phyloP scores from a whole-genome alignment of 2,329 filamentous ascomycete species.

The Phoma sp. region DNA sequence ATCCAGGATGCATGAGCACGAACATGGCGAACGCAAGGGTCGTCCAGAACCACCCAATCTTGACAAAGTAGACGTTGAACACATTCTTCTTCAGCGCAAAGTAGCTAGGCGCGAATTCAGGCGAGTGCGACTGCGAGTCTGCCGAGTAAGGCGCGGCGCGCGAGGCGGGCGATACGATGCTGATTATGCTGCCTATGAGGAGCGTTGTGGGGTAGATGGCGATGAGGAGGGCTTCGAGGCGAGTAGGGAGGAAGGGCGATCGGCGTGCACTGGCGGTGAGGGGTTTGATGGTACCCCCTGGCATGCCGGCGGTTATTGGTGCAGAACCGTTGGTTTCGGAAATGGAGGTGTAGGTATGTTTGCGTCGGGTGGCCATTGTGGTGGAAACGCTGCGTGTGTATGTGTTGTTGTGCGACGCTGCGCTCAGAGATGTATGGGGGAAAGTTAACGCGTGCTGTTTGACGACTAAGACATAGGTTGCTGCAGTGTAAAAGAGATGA shows the following conservation, averaged over 20 bases:
- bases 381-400: background rate
- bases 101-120: constrained; percentile 73
- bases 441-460: background rate
- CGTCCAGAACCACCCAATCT: constrained; percentile 93
- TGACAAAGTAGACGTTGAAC: constrained; percentile 93
- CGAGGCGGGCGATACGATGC: constrained; percentile 76
- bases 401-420: background rate
- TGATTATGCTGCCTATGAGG: constrained; percentile 81
- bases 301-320: constrained; percentile 35
- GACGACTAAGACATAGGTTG: constrained; percentile 1
- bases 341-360: constrained; percentile 28
- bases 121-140: constrained; percentile 68
- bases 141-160: constrained; percentile 67
- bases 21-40: constrained; percentile 77
- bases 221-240: constrained; percentile 70
- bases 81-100: constrained; percentile 94
- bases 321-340: constrained; percentile 18
- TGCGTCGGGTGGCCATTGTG: constrained; percentile 45
- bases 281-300: constrained; percentile 31
- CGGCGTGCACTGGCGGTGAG: constrained; percentile 37
- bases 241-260: constrained; percentile 73
- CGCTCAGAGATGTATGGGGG: background rate
- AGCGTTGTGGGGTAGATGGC: constrained; percentile 79
- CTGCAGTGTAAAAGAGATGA: background rate
- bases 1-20: constrained; percentile 70